These are phyloP conservation scores for Paecilomyces sp. DNA, from an alignment of 2,329 filamentous ascomycete genomes.

Conservation along the genomic window DNA sequence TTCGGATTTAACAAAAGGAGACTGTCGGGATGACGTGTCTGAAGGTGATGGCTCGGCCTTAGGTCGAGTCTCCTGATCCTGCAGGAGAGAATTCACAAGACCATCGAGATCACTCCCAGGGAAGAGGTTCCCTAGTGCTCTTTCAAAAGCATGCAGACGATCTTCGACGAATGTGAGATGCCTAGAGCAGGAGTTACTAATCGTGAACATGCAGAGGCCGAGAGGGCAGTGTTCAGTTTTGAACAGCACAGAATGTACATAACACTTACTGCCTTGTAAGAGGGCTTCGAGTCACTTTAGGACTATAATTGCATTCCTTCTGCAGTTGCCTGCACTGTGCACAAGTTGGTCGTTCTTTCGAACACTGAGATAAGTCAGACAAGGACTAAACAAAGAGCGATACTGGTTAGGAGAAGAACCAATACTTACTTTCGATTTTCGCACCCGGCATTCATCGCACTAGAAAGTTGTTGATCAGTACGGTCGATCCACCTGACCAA, in stretches of 20 bases:
- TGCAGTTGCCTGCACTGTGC: slow-evolving; percentile 32
- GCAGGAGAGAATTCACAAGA: slow-evolving; percentile 29
- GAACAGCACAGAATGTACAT: not conserved
- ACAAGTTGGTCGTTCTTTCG: slow-evolving; percentile 34
- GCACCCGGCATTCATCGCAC: slow-evolving; percentile 34
- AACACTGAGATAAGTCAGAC: slow-evolving; percentile 22
- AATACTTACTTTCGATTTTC: slow-evolving; percentile 30
- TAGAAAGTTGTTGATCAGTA: slow-evolving; percentile 5
- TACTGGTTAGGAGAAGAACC: not conserved
- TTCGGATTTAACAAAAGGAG: slow-evolving; percentile 27
- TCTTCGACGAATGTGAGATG: slow-evolving; percentile 35
- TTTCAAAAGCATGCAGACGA: slow-evolving; percentile 31
- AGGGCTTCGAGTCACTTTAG: slow-evolving; percentile 34
- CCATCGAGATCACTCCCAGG: slow-evolving; percentile 33
- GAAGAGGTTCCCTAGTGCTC: slow-evolving; percentile 29
- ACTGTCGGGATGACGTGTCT: slow-evolving; percentile 31
- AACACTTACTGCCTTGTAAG: slow-evolving; percentile 33
- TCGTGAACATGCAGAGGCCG: not conserved
- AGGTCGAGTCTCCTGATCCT: slow-evolving; percentile 25
- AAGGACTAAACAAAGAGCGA: not conserved
- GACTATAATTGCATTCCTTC: slow-evolving; percentile 36
- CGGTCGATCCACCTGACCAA: not conserved
- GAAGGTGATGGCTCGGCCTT: slow-evolving; percentile 26
- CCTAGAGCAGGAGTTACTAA: slow-evolving; percentile 11
- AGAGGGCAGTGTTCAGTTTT: not conserved